A percentile compares a stretch with the other conserved stretches of the same genome.
These are phyloP conservation scores for Solanum neorickii DNA, from an alignment of 257 asterid species.

Conservation along the genomic window DNA sequence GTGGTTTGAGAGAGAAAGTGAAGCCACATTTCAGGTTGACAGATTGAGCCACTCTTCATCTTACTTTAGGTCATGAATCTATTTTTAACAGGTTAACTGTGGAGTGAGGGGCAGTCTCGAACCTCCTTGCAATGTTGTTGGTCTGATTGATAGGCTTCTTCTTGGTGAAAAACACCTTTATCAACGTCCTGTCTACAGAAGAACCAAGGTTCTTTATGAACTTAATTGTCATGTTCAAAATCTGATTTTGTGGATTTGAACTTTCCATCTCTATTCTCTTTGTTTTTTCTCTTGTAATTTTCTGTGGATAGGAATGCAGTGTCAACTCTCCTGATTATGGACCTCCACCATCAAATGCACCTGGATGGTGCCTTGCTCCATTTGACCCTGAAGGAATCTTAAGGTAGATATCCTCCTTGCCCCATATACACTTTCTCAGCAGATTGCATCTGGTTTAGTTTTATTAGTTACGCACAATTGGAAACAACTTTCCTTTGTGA, in stretches of 20 bases:
- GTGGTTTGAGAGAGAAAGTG: not conserved
- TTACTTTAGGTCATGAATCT: not conserved
- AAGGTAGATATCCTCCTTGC: slow-evolving; percentile 32
- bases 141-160: slow-evolving; percentile 62
- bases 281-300: not conserved
- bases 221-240: not conserved
- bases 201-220: slow-evolving; percentile 53
- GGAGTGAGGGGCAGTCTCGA: slow-evolving; percentile 71
- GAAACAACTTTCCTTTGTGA: not conserved
- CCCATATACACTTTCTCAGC: not conserved
- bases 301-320: slow-evolving; percentile 58
- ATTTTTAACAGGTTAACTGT: slow-evolving; percentile 55
- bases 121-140: slow-evolving; percentile 93
- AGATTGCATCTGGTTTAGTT: not conserved
- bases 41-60: not conserved
- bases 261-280: not conserved
- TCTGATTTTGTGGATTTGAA: not conserved
- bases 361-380: slow-evolving; percentile 91
- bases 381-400: slow-evolving; percentile 92
- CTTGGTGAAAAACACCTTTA: slow-evolving; percentile 80
- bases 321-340: slow-evolving; percentile 88
- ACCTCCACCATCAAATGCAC: slow-evolving; percentile 65
- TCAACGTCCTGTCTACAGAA: slow-evolving; percentile 78
- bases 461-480: not conserved
- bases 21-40: not conserved